Evolutionary conservation across 768 basidiomycete genomes (phyloP).

Genomic region (Wakefieldia striispora): DNA sequence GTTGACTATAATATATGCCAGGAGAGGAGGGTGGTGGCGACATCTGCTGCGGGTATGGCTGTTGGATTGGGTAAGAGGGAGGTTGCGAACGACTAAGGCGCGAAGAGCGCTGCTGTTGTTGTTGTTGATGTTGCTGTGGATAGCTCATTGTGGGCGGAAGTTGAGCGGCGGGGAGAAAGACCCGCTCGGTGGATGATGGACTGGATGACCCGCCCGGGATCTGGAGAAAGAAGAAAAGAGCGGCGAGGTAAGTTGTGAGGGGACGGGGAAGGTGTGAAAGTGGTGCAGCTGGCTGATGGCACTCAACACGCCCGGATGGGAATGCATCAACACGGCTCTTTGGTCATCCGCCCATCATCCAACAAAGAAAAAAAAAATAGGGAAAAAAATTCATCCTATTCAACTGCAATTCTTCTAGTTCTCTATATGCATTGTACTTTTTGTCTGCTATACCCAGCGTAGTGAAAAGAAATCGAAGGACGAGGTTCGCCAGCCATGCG

Average conservation of each 20-base stretch:
- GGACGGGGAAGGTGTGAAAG: constrained; percentile 11
- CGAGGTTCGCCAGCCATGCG: constrained; percentile 5
- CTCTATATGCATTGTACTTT: too few species aligned
- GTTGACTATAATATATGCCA: constrained; percentile 18
- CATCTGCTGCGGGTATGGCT: constrained; percentile 18
- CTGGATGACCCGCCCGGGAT: not conserved
- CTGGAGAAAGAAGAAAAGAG: constrained; percentile 12
- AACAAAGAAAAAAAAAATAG: not conserved
- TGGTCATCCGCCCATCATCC: constrained; percentile 16
- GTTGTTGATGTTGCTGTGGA: constrained; percentile 33
- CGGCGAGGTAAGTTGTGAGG: constrained; percentile 14
- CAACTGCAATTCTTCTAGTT: not conserved
- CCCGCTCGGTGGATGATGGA: constrained; percentile 4
- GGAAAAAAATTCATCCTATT: not conserved
- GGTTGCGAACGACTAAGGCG: constrained; percentile 32
- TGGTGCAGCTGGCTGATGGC: not conserved
- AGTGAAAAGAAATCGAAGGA: not conserved
- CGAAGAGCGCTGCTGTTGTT: constrained; percentile 37
- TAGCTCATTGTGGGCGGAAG: constrained; percentile 30
- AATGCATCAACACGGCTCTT: constrained; percentile 1
- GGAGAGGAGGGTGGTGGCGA: constrained; percentile 19
- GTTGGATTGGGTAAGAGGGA: constrained; percentile 37
- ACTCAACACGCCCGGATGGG: not conserved
- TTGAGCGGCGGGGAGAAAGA: not conserved
- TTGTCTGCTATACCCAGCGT: not conserved